These are phyloP conservation scores for Ophiocordyceps camponoti-saundersi DNA, from an alignment of 2,329 filamentous ascomycete species.

Conservation along the genomic window DNA sequence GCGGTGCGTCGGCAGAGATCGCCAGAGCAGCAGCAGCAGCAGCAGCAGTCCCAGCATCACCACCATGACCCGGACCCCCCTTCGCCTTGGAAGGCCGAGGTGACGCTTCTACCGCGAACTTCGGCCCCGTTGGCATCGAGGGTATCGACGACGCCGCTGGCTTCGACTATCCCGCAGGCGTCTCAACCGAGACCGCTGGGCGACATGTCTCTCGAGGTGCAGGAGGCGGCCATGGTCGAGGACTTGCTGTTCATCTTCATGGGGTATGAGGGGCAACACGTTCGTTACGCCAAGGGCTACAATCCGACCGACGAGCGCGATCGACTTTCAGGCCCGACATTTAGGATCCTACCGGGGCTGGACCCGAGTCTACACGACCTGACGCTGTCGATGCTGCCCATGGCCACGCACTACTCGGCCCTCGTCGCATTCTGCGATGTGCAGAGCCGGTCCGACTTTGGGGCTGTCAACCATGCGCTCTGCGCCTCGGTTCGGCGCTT, in stretches of 20 bases:
- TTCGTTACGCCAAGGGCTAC: conserved; percentile 70
- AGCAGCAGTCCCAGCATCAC: conserved; percentile 26
- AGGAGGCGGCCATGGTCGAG: conserved; percentile 77
- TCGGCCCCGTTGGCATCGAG: conserved; percentile 55
- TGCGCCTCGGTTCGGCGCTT: conserved; percentile 89
- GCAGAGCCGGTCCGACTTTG: conserved; percentile 83
- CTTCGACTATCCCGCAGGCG: conserved; percentile 55
- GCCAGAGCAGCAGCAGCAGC: conserved; percentile 25
- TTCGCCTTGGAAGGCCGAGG: conserved; percentile 63
- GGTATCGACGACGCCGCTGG: conserved; percentile 51
- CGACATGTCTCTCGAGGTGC: conserved; percentile 58
- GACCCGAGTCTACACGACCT: conserved; percentile 86
- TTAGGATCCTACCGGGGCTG: conserved; percentile 63
- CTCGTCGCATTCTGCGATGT: conserved; percentile 89
- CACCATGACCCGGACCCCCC: background rate
- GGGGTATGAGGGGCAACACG: conserved; percentile 97
- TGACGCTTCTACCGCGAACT: conserved; percentile 49
- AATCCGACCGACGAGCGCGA: conserved; percentile 76
- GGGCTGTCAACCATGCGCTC: conserved; percentile 84
- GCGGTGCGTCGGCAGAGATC: conserved; percentile 22
- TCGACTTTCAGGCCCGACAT: conserved; percentile 65
- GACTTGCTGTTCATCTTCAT: conserved; percentile 92
- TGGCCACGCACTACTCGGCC: conserved; percentile 85
- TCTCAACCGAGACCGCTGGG: conserved; percentile 53
- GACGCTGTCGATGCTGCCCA: conserved; percentile 74